Evolutionary conservation across 2,329 filamentous ascomycete genomes (phyloP).

Genomic region (Talaromyces funiculosus): DNA sequence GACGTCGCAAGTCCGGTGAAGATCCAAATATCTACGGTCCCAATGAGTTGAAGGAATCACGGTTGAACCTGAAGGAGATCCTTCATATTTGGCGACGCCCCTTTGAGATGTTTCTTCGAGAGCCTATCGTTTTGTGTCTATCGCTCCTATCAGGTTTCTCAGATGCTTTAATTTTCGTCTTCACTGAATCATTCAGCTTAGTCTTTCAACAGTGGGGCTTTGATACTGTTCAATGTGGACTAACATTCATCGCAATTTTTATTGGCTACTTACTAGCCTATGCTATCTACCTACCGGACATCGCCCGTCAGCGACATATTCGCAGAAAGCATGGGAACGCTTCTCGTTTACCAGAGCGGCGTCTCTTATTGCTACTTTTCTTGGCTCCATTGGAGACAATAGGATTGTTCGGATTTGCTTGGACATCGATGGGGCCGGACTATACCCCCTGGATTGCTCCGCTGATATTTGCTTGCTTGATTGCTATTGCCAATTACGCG

Average conservation of each 20-base stretch:
- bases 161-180: conserved; percentile 62
- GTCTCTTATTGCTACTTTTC: neutral
- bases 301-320: neutral
- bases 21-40: conserved; percentile 60
- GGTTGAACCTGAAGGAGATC: conserved; percentile 50
- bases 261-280: conserved; percentile 22
- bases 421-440: conserved; percentile 52
- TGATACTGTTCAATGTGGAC: conserved; percentile 41
- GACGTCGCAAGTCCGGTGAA: conserved; percentile 49
- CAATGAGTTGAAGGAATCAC: conserved; percentile 58
- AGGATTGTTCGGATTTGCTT: conserved; percentile 58
- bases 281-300: neutral
- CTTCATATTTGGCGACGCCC: conserved; percentile 56
- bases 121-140: conserved; percentile 58
- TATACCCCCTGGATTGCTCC: conserved; percentile 55
- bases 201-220: conserved; percentile 60
- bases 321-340: neutral
- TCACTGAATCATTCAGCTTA: conserved; percentile 56
- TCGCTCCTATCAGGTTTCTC: conserved; percentile 61
- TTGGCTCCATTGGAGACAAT: conserved; percentile 51
- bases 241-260: conserved; percentile 48
- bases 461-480: conserved; percentile 53
- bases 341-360: neutral
- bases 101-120: conserved; percentile 59
- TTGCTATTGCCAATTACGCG: conserved; percentile 55